Conservation (phyloP, 805 yeast species). For the Ogataea dorogensis region DNA sequence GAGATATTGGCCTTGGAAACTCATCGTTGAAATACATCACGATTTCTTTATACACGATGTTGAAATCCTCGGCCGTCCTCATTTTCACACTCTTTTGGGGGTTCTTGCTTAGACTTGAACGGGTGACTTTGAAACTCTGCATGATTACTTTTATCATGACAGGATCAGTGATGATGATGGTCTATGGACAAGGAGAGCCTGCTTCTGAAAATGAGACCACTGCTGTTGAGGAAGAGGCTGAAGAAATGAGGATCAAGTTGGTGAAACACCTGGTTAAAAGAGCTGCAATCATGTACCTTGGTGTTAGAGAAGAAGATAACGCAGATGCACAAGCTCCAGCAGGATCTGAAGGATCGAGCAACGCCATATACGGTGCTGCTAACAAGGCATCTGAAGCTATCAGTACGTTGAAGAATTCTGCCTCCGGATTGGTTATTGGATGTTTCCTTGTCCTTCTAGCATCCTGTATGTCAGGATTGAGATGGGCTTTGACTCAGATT, state of each 20-base stretch:
- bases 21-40: constrained; percentile 73
- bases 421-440: constrained; percentile 44
- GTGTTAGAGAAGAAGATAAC: constrained; percentile 11
- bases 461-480: constrained; percentile 73
- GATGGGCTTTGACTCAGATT: constrained; percentile 91
- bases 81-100: constrained; percentile 86
- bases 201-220: constrained; percentile 8
- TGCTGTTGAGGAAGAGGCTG: constrained; percentile 21
- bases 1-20: constrained; percentile 89
- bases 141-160: constrained; percentile 74
- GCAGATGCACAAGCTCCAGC: neutral
- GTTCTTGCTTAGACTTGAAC: constrained; percentile 69
- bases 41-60: constrained; percentile 81
- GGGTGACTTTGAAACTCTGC: constrained; percentile 59
- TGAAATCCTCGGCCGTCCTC: constrained; percentile 72
- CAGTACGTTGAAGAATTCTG: constrained; percentile 8
- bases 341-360: constrained; percentile 1
- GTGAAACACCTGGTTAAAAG: constrained; percentile 19
- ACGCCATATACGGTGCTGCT: constrained; percentile 7
- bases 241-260: constrained; percentile 19
- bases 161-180: constrained; percentile 85
- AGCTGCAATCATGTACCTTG: constrained; percentile 14
- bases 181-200: constrained; percentile 37
- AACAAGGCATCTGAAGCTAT: constrained; percentile 13
- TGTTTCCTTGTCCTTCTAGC: constrained; percentile 72